Evolutionary conservation across 495 filamentous ascomycete genomes (phyloP).

Genomic region (Paragyromitra xinjiangensis): DNA sequence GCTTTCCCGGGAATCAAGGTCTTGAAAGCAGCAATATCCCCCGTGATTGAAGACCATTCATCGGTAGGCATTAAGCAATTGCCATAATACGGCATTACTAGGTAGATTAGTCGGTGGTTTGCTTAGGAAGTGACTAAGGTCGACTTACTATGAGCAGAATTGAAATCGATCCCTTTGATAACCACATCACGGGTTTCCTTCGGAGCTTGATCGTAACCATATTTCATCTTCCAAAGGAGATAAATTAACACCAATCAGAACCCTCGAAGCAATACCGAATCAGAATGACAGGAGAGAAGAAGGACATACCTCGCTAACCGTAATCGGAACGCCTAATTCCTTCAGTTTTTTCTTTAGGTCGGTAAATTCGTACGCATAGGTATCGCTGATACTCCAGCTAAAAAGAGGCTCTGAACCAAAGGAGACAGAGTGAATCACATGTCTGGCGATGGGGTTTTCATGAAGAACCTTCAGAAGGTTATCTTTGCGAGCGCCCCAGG

Average conservation of each 20-base stretch:
- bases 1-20: constrained; percentile 28
- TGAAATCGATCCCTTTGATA: constrained; percentile 33
- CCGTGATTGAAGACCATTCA: constrained; percentile 25
- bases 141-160: constrained; percentile 36
- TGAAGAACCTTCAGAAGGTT: constrained; percentile 32
- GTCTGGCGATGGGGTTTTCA: constrained; percentile 28
- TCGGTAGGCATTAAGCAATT: constrained; percentile 27
- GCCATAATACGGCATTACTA: constrained; percentile 44
- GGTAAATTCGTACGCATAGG: constrained; percentile 21
- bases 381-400: constrained; percentile 37
- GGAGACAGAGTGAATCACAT: constrained; percentile 38
- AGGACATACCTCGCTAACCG: constrained; percentile 26
- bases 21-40: constrained; percentile 32
- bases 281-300: no score
- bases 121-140: not conserved
- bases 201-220: constrained; percentile 35
- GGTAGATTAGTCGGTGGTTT: not conserved
- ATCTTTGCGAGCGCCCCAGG: constrained; percentile 35
- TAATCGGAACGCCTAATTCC: constrained; percentile 32
- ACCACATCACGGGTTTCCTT: constrained; percentile 3
- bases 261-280: not conserved
- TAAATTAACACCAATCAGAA: not conserved
- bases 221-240: constrained; percentile 23
- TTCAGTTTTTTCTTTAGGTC: constrained; percentile 22
- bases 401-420: constrained; percentile 38